Base-by-base conservation (phyloP, 805 yeast genomes). In the Starmerella sp. region DNA sequence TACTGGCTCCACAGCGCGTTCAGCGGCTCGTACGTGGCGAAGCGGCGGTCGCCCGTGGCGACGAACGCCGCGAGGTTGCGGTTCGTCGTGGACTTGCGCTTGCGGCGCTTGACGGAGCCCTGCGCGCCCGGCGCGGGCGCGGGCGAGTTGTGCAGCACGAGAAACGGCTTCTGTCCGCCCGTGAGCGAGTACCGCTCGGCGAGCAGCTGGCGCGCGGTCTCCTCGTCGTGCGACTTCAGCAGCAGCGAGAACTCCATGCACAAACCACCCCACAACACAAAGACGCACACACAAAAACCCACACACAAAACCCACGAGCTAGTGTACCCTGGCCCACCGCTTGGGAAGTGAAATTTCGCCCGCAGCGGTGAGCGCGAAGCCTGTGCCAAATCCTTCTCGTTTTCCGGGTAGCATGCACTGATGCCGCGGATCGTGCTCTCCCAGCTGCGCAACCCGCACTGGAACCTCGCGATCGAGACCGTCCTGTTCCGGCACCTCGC, bases 401-500 rank as follows among this genome's bases (percentile, higher is more conserved):
- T n/a, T n/a, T n/a, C n/a, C n/a, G n/a, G n/a, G n/a, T 22, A 22
- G 22, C 22, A 47, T 14, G 31, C 14, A 1, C 14, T 31, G 34
- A 54, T 55, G 59, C 83, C 87, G 5, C 69, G 82, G 17, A 72
- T 82, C 1, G 73, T 86, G 36, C 66, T 83, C 0, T 80, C 95
- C 0, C 70, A 70, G 30, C 72, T 84, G 10, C 66, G 71, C 2
- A 77, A 84, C 61, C 97, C 97, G 1, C 81, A 74, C 63, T 62
- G 80, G 51, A 93, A 93, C 65, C 71, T 93, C 14, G 88, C 96
- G 1, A 63, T 89, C 5, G 99, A 93, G 63, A 84, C 86, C 60
- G 84, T 78, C 63, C 71, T 93, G 0, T 93, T 86, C 67, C 75
- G 76, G 52, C 67, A 57, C 31, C 35, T 31, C 13, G 54, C 54